Conservation (phyloP, 305 asterid genomes). For the Fraxinus xanthoxyloides region DNA sequence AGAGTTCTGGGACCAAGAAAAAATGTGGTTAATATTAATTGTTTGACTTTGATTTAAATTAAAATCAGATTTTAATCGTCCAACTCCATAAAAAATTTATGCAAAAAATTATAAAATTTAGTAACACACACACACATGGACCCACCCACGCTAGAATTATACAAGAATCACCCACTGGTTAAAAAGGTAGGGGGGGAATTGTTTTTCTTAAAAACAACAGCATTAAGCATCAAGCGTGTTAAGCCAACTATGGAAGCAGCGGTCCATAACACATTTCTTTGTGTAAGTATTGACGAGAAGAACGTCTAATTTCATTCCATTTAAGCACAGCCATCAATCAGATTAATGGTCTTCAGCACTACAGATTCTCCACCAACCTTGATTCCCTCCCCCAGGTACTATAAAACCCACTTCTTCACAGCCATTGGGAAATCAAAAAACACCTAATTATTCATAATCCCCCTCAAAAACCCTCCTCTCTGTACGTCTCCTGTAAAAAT, state of each 20-base stretch:
- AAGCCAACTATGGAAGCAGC: conserved; percentile 31
- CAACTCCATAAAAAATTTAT: too few relatives aligned
- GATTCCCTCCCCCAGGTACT: conserved; percentile 14
- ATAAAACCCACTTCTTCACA: neutral
- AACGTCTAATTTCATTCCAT: conserved; percentile 16
- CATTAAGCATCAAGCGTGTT: neutral
- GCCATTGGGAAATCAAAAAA: conserved; percentile 8
- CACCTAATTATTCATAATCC: neutral
- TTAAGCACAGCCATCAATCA: conserved; percentile 34
- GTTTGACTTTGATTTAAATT: too few relatives aligned
- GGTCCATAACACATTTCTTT: conserved; percentile 41
- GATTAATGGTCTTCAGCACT: conserved; percentile 8
- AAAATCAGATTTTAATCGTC: too few relatives aligned
- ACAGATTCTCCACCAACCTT: neutral
- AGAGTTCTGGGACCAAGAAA: too few relatives aligned
- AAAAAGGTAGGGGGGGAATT: too few relatives aligned
- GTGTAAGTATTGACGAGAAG: conserved; percentile 20
- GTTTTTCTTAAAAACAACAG: too few relatives aligned
- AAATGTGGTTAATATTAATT: too few relatives aligned
- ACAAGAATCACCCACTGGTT: too few relatives aligned
- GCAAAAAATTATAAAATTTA: too few relatives aligned
- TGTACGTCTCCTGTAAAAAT: neutral
- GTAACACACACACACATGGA: too few relatives aligned
- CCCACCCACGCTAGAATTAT: too few relatives aligned
- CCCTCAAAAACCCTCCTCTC: neutral